phyloP scores from a whole-genome alignment of 352 stramenopile species.

The Elongisporangium prolatum region DNA sequence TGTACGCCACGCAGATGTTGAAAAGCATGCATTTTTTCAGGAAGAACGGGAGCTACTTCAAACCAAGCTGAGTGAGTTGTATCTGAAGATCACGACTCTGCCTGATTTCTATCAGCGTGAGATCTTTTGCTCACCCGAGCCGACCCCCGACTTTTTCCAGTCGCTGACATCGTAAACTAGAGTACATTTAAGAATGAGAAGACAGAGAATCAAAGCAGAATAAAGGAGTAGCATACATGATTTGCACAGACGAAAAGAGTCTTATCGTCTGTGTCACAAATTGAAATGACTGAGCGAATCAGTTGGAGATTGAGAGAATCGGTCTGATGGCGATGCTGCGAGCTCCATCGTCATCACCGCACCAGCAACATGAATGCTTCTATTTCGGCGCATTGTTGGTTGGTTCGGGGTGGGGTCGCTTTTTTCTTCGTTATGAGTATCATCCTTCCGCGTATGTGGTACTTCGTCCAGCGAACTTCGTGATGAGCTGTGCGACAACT shows the following conservation, averaged over 20 bases:
- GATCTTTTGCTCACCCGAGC: conserved; percentile 78
- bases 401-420: not conserved
- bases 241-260: not conserved
- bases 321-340: conserved; percentile 7
- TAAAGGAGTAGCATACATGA: conserved; percentile 1
- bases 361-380: conserved; percentile 74
- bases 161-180: conserved; percentile 48
- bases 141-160: conserved; percentile 75
- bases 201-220: not conserved
- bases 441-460: not conserved
- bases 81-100: conserved; percentile 79
- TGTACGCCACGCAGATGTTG: conserved; percentile 40
- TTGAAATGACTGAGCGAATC: conserved; percentile 1
- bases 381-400: conserved; percentile 53
- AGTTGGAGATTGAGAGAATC: not conserved
- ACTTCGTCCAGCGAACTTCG: conserved; percentile 1
- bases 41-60: conserved; percentile 75
- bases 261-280: not conserved
- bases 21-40: conserved; percentile 48
- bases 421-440: conserved; percentile 6
- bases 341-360: conserved; percentile 81
- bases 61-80: conserved; percentile 62
- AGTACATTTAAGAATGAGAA: conserved; percentile 22
- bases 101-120: conserved; percentile 84
- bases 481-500: conserved; percentile 22